Base-by-base conservation (phyloP, 2,329 filamentous ascomycete species). In the Didymella lethalis region DNA sequence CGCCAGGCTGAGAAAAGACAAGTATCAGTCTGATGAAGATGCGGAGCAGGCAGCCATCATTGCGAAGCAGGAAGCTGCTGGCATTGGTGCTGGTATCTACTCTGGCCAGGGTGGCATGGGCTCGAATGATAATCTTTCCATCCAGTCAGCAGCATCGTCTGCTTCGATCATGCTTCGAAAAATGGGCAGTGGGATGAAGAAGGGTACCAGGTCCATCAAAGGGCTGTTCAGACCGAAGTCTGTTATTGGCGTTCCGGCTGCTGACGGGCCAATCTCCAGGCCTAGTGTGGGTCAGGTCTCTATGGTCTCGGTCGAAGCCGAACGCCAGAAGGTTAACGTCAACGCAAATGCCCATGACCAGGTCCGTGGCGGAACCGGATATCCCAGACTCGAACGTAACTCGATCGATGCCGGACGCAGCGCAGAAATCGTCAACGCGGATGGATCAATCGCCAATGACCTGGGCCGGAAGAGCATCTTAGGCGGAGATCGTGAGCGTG, bases 111-210 rank as follows among this genome's bases (percentile, higher is more conserved):
- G 90, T 57, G 90, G 90, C 64, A 97, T 98, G 74, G 90, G 92
- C 14, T 99, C 95, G 4, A 98, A 92, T 0, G 95, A 99, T 78
- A 98, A 98, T 67, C 80, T 99, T 44, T 96, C 92, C 14, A 92
- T 96, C 64, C 94, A 91, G 1, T 96, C 92, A 4, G 96, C 92
- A 10, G 92, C 92, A 20, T 96, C 92, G 7, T 96, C 92, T 20
- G 92, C 92, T 32, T 96, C 92, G 29, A 88, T 96, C 69, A 96
- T 96, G 92, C 90, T 99, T 66, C 88, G 95, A 52, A 99, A 99
- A 82, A 99, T 99, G 95, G 95, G 95, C 55, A 92, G 93, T 65
- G 93, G 94, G n/a, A 90, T 98, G 88, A 98, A 97, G 85, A 96
- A 95, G 79, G 90, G 92, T 50, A 90, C 90, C 18, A 86, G 93